A percentile compares a stretch with the other conserved stretches of the same genome.
Conservation (phyloP, 1,139 yeast genomes). For the Hemisphaericaspora xylanilytica region DNA sequence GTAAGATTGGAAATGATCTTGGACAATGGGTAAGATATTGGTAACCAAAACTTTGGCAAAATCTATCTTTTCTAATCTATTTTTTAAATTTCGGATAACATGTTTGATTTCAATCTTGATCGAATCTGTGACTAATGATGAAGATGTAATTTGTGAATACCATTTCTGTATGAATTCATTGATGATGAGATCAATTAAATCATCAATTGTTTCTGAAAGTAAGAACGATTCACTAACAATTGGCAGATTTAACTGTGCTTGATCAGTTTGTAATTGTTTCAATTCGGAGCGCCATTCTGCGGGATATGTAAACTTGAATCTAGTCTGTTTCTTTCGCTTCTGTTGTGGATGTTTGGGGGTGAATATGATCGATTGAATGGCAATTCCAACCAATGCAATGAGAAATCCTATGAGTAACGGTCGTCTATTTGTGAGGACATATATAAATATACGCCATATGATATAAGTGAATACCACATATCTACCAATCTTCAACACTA, state of each 20-base stretch:
- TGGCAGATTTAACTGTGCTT: constrained; percentile 19
- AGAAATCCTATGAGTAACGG: not conserved
- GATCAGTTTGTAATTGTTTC: constrained; percentile 8
- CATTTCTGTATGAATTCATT: constrained; percentile 65
- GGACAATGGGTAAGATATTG: constrained; percentile 60
- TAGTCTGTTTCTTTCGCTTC: constrained; percentile 7
- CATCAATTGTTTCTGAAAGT: constrained; percentile 53
- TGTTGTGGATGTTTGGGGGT: constrained; percentile 11
- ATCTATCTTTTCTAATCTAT: constrained; percentile 46
- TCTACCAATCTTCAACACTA: not conserved
- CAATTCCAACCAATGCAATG: not conserved
- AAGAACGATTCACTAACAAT: constrained; percentile 51
- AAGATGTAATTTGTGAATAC: constrained; percentile 53
- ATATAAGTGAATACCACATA: not conserved
- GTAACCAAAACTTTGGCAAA: constrained; percentile 57
- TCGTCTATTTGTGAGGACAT: not conserved
- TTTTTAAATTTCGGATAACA: constrained; percentile 41
- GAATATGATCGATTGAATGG: constrained; percentile 1
- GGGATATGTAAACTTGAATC: constrained; percentile 26
- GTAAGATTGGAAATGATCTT: constrained; percentile 61
- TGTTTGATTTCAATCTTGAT: constrained; percentile 48
- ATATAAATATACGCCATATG: not conserved
- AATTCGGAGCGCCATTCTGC: constrained; percentile 28
- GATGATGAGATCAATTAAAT: constrained; percentile 50
- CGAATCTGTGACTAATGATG: constrained; percentile 51